Evolutionary conservation across 306 rosid genomes (phyloP).

Genomic region (Vigna reflexopilosa): DNA sequence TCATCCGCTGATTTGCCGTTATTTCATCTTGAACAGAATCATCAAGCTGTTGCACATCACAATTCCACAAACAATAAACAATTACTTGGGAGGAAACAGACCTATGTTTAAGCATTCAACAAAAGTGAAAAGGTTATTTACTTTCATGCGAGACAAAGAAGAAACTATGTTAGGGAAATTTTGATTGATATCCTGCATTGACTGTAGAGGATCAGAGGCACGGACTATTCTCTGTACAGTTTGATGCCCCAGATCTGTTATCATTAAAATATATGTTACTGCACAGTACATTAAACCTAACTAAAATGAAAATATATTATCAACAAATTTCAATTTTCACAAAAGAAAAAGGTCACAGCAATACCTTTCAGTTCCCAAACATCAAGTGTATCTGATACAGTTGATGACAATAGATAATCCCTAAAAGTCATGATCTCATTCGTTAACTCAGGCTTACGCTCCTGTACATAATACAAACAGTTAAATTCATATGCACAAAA

Average conservation of each 20-base stretch:
- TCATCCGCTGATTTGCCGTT: constrained; percentile 91
- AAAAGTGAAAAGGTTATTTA: constrained; percentile 42
- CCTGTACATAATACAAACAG: constrained; percentile 62
- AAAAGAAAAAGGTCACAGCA: constrained; percentile 21
- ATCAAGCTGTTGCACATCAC: constrained; percentile 70
- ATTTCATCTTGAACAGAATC: constrained; percentile 94
- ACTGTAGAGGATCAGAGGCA: constrained; percentile 96
- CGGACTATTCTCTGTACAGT: constrained; percentile 97
- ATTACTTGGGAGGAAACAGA: constrained; percentile 24
- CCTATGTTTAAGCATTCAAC: constrained; percentile 32
- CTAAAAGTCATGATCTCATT: constrained; percentile 95
- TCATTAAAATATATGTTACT: constrained; percentile 30
- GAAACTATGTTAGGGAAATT: constrained; percentile 95
- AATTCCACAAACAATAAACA: constrained; percentile 40
- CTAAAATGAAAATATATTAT: constrained; percentile 29
- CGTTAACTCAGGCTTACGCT: constrained; percentile 83
- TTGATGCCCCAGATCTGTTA: constrained; percentile 95
- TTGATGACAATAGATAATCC: constrained; percentile 90
- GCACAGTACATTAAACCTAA: constrained; percentile 35
- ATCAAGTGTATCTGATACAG: constrained; percentile 90
- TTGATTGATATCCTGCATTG: constrained; percentile 98
- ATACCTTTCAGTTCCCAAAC: constrained; percentile 98
- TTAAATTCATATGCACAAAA: constrained; percentile 21
- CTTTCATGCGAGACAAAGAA: constrained; percentile 99
- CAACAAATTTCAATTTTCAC: constrained; percentile 14